These are phyloP conservation scores for Annulohypoxylon truncatum DNA, from an alignment of 2,329 filamentous ascomycete genomes.

Conservation along the genomic window DNA sequence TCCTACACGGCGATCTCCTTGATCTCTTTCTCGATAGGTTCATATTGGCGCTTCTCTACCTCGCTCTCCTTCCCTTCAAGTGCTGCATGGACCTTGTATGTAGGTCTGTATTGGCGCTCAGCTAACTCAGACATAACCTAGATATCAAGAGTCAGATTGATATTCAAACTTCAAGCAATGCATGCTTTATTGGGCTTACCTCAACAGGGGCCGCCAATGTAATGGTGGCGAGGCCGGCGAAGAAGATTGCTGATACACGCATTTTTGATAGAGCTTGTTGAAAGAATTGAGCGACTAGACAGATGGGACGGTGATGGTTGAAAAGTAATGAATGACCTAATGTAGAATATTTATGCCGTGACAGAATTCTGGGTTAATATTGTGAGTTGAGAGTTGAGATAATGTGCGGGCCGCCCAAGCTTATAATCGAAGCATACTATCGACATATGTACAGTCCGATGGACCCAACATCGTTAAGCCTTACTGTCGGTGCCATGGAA, in stretches of 20 bases:
- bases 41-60: slow-evolving; percentile 3
- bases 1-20: neutral
- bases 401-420: neutral
- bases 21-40: slow-evolving; percentile 1
- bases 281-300: neutral
- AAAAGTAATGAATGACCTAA: neutral
- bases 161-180: no score
- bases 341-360: neutral
- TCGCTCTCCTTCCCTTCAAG: neutral
- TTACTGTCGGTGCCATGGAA: neutral
- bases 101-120: slow-evolving; percentile 16
- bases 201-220: slow-evolving; percentile 30
- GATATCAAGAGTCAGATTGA: slow-evolving; percentile 4
- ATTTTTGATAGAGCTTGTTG: slow-evolving; percentile 12
- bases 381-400: neutral
- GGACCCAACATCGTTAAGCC: neutral
- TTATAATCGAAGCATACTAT: neutral
- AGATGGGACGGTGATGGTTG: neutral
- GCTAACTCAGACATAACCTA: slow-evolving; percentile 4
- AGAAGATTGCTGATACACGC: slow-evolving; percentile 24
- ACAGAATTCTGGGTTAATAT: neutral
- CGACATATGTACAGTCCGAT: neutral
- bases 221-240: slow-evolving; percentile 26
- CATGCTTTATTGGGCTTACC: neutral
- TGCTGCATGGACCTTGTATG: neutral